A percentile compares a stretch with the other conserved stretches of the same genome.
Conservation (phyloP, 169 alveolate genomes). For the Perkinsus olseni region DNA sequence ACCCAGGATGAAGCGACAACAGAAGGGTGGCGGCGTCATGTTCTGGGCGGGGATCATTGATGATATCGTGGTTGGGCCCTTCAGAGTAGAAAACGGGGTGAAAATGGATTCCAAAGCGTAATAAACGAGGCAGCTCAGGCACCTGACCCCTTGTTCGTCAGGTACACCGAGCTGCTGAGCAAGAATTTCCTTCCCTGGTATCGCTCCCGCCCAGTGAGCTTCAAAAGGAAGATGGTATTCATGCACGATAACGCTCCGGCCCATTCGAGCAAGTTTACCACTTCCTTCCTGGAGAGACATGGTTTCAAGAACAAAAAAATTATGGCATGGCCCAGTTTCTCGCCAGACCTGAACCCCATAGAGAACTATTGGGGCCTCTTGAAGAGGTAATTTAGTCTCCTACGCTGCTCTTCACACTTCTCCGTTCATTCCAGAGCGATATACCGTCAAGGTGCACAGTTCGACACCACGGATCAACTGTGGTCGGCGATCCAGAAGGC, state of each 20-base stretch:
- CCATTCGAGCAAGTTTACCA: not conserved
- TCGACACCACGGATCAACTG: not conserved
- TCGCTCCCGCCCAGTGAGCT: not conserved
- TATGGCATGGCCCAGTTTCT: not conserved
- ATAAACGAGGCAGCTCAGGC: not conserved
- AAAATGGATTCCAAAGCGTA: not conserved
- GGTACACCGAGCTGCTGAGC: not conserved
- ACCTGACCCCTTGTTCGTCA: not conserved
- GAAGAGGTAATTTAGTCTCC: not conserved
- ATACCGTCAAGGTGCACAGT: not conserved
- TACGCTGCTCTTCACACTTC: not conserved
- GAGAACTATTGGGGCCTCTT: not conserved
- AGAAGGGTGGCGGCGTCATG: not conserved
- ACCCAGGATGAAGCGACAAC: not conserved
- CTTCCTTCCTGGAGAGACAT: not conserved
- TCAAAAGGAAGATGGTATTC: not conserved
- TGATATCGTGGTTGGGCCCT: not conserved
- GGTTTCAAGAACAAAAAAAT: not conserved
- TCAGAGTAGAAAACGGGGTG: not conserved
- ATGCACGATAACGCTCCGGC: not conserved
- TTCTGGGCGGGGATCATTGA: not conserved
- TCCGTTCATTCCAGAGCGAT: not conserved
- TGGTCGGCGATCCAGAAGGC: not conserved
- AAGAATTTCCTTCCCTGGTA: not conserved
- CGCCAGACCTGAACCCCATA: not conserved